Base-by-base conservation (phyloP, 306 rosid species). In the Ceratonia siliqua region DNA sequence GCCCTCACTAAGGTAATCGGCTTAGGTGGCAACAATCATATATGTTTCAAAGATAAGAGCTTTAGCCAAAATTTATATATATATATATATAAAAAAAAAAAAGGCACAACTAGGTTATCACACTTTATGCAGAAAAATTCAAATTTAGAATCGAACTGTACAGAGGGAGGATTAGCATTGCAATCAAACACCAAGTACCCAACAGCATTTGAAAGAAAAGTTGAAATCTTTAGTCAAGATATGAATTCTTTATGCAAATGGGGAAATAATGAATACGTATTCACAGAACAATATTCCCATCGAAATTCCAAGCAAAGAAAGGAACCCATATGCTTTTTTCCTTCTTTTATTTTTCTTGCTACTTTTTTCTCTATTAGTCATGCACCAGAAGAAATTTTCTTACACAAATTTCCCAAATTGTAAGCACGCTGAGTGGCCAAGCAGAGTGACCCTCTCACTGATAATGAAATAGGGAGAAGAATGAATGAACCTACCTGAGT, bases 101-200 rank as follows among this genome's bases (percentile, higher is more conserved):
- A 63, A 39, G 0, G 50, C 0, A 21, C 6, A 35, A 36, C 18
- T 59, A 4, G 24, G 2, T 42, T 22, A 24, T 54, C 38, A 13
- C 54, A 25, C 38, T 22, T 42, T 6, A 15, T 2, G 12, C 36
- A 13, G 33, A 42, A 18, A 22, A 21, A 21, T 64, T 6, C n/a
- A 57, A 25, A 57, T 17, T 7, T 32, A 66, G 59, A 71, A 70
- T 36, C 32, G 24, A 41, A 75, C 28, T 17, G 48, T 36, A 62
- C 42, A 32, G 3, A 18, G 13, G 56, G 8, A 35, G 24, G 58
- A 58, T 6, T 28, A 48, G 21, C 64, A 73, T 36, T 73, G 64
- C 54, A 66, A 69, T 35, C 52, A 75, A 77, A 72, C 49, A 42
- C 21, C 48, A 63, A 63, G 55, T 6, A 39, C 10, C 15, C 20